Evolutionary conservation across 345 rosid genomes (phyloP).

Genomic region (Camelina hispida): DNA sequence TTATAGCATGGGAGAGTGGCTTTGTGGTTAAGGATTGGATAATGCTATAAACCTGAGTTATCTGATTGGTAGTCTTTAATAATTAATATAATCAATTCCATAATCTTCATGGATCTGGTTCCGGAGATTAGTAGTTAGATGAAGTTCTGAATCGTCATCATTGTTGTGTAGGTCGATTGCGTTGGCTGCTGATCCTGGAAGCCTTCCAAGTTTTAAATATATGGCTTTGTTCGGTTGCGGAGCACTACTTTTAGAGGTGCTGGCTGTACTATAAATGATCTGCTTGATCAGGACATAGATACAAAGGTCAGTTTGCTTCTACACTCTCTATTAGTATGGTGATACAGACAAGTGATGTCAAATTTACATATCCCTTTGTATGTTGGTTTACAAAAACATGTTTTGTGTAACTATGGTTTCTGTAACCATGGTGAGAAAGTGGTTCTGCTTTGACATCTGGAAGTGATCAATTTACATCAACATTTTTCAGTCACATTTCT

Average conservation of each 20-base stretch:
- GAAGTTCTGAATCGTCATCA: background rate
- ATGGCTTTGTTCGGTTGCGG: conserved; percentile 81
- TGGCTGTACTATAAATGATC: conserved; percentile 93
- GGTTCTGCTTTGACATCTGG: conserved; percentile 18
- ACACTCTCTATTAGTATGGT: conserved; percentile 3
- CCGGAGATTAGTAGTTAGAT: background rate
- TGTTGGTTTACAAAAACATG: background rate
- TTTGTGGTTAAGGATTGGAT: conserved; percentile 10
- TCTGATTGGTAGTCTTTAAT: background rate
- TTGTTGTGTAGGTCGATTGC: conserved; percentile 71
- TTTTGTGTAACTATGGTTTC: conserved; percentile 5
- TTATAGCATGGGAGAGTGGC: background rate
- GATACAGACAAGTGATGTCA: conserved; percentile 4
- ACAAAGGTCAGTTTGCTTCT: conserved; percentile 68
- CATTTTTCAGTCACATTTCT: background rate
- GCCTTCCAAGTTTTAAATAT: conserved; percentile 73
- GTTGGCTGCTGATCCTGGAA: conserved; percentile 74
- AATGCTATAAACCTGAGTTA: background rate
- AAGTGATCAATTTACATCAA: background rate
- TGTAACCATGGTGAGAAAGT: conserved; percentile 1
- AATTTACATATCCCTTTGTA: background rate
- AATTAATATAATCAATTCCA: background rate
- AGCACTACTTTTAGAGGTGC: conserved; percentile 93
- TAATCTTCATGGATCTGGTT: background rate
- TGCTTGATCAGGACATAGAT: conserved; percentile 90